Evolutionary conservation across 2,329 filamentous ascomycete genomes (phyloP), one percentile per base, ranked within the genome.

Genomic region (Parastagonospora nodorum): DNA sequence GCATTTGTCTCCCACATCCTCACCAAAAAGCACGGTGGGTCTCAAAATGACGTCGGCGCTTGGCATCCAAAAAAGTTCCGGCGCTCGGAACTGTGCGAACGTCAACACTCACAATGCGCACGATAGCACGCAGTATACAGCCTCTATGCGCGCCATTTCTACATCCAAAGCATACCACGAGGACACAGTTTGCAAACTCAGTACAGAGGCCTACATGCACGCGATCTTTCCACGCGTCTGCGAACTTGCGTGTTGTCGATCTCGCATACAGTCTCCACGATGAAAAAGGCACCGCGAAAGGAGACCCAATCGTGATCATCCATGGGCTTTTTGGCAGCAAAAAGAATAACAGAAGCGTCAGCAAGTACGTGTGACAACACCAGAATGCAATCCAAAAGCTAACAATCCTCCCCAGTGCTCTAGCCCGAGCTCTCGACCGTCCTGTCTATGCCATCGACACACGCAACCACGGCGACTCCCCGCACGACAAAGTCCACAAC

Each of bases 321-420:
- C 93, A 97, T 72, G 93, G 94, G 1, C 80, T 97, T 9, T 97
- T 97, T 68, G 93, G 93, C 15, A 96, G 90, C 32, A 96, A 95
- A 78, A 92, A 90, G 78, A 97, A 97, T 72, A 96, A 97, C 72
- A 82, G 92, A 73, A 90, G 84, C 67, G 94, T 97, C 57, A 95
- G 92, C 88, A 96, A 92, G 93, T 96, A 52, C 15, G 42, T 33
- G n/a, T n/a, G 1, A n/a, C 24, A 40, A 49, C 9, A 12, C 8
- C 11, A 11, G 4, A 15, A 19, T 19, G 2, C 36, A 8, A 11
- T 4, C 14, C 5, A 28, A 32, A 31, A 11, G 28, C 39, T 32
- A 30, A 44, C 36, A 28, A 16, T 35, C 37, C 12, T 12, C 9
- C 36, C 33, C 61, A 95, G 92, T 78, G 86, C 84, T 32, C 78